Base-by-base conservation (phyloP, 1,284 basidiomycete species). In the Ceratobasidium sp. region DNA sequence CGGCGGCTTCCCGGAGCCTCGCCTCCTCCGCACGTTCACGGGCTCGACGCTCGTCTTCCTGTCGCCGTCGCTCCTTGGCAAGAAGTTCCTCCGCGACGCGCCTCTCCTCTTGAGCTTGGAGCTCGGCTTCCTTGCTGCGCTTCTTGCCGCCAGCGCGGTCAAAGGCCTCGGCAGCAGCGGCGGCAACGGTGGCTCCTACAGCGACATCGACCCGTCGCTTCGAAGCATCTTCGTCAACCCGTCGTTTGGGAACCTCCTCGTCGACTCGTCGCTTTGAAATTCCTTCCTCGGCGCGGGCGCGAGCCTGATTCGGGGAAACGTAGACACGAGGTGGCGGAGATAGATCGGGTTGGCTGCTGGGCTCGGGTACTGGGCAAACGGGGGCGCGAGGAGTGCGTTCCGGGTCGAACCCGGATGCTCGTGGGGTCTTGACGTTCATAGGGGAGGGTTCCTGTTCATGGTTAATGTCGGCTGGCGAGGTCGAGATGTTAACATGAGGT, bases 131-230 rank as follows among this genome's bases (percentile, higher is more conserved):
- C 41, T 72, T 61, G 68, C 11, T 54, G 7, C 71, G 59, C 24
- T 73, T 73, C 71, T 63, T 73, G 71, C 59, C 59, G 13, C 71
- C 71, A 31, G 71, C 71, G 19, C 71, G 71, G 49, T 73, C 71
- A 41, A 63, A 73, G 13, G 71, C 54, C 59, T 63, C 71, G 24
- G 71, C 71, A 16, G 71, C 71, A 31, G 71, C 71, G 22, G 71
- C 71, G 24, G 71, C 58, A 43, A 63, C 46, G 8, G 58, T 63
- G 9, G 71, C 71, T 7, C 71, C 71, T n/a, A 73, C n/a, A 5
- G 71, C 59, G 24, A 39, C 59, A 53, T 73, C 59, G 19, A 73
- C 54, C 16, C 69, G 69, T 48, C 58, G 54, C 58, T 61, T 72
- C 19, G 43, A 22, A 16, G 68, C 22, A 11, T 72, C 69, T 24